phyloP scores from a whole-genome alignment of 257 asterid genomes.

The Jacaranda mimosifolia region DNA sequence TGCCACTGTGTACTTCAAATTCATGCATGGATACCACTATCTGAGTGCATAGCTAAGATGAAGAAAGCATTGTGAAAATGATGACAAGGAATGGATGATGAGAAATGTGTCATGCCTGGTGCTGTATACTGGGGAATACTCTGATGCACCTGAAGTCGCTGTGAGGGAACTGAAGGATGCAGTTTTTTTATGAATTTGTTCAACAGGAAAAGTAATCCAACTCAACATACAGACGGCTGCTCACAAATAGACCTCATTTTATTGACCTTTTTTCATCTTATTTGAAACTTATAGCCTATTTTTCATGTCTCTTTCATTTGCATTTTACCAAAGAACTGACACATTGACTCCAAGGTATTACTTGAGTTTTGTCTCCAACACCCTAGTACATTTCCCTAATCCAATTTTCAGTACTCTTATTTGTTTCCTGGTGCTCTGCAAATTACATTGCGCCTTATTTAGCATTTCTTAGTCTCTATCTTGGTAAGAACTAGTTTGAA shows the following conservation, averaged over 20 bases:
- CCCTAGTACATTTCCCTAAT: background rate
- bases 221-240: no score
- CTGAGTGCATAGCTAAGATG: background rate
- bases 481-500: background rate
- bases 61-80: constrained; percentile 21
- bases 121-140: background rate
- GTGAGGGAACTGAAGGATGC: no score
- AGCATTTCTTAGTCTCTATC: background rate
- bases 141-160: no score
- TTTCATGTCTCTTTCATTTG: background rate
- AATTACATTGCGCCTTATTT: background rate
- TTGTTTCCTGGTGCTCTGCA: background rate
- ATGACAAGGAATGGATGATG: background rate
- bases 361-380: background rate
- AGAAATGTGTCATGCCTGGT: background rate
- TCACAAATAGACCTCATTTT: background rate
- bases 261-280: background rate
- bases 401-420: background rate
- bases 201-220: no score
- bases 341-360: background rate
- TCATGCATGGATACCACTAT: background rate
- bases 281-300: background rate
- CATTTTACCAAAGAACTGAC: background rate
- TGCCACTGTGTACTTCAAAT: background rate
- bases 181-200: no score